Base-by-base conservation (phyloP, 345 rosid genomes). In the Clausena lansium region DNA sequence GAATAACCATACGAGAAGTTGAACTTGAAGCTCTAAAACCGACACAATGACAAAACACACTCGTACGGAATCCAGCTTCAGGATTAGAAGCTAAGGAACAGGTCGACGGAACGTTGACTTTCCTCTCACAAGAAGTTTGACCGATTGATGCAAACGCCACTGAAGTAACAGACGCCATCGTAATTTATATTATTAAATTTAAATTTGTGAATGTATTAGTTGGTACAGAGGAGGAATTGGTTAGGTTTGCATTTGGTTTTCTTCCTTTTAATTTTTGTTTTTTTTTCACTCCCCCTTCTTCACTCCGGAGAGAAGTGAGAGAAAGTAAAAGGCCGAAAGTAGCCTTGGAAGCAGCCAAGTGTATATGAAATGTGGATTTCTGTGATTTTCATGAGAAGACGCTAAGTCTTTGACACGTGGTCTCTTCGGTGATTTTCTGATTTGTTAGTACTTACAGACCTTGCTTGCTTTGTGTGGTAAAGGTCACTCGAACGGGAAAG, bases 131-230 rank as follows among this genome's bases (percentile, higher is more conserved):
- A n/a, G 79, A 65, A 13, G 92, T 78, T 63, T 86, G 91, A 59
- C 85, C 83, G 17, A 95, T 75, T 7, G 96, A 90, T 55, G 96
- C 77, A 74, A 92, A 91, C n/a, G 94, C 92, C 36, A 93, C 81
- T 17, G 92, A 91, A 82, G 91, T 80, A 57, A 89, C 85, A 25
- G 95, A 85, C 74, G 97, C 97, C 93, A 91, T 90, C 81, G 1
- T 19, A 64, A 33, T 32, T 15, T 25, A 39, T 55, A 39, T 73
- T 9, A 35, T 36, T 58, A 55, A 32, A 33, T 57, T 27, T 36
- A 52, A 13, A 5, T 41, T 69, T 41, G 27, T 35, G 60, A 52
- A 61, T 47, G 22, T 70, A 59, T 19, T 52, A 13, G 7, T 10
- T 14, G 17, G 32, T n/a, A 75, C 41, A 41, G 52, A 54, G n/a